Base-by-base conservation (phyloP, 179 eudicot species). In the Patellifolia procumbens region DNA sequence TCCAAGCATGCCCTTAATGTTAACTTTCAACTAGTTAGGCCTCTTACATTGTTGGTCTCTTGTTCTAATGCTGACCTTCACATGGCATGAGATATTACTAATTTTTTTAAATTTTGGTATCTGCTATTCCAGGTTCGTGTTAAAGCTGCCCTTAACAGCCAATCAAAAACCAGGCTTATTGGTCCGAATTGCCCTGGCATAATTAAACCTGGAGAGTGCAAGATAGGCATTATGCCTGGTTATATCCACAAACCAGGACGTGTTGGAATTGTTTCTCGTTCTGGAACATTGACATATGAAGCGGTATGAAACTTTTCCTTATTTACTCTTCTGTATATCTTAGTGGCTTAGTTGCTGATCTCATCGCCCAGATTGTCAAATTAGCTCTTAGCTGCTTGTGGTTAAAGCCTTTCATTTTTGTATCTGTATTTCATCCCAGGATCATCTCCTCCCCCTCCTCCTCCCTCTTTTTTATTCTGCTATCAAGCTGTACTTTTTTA, bases 151-250 rank as follows among this genome's bases (percentile, higher is more conserved):
- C 88, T 95, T 49, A 89, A 88, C 71, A 72, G 78, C 64, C 98
- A 91, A 66, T 86, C 97, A 29, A 93, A 91, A 84, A 95, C 99
- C 64, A 84, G 98, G 71, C 83, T 95, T 52, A 95, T 95, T 81
- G 99, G 99, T 73, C 99, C 99, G 52, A 95, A 95, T 80, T 95
- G 99, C 84, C 99, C 99, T 68, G 99, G 99, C 70, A 91, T 95
- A 70, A 95, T 95, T 74, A 93, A 95, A 82, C 99, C 99, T 45
- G 99, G 99, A 85, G 98, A 95, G 60, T 95, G 99, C 89, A 95
- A 93, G 83, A 93, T 95, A 43, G 99, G 99, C 31, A 95, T 95
- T 55, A 95, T 93, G 99, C 99, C 99, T 35, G 99, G 99, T 45
- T 95, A 95, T 81, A 95, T 95, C 82, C 99, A 95, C 87, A 95